Conservation (phyloP, 148 eudicot species). For the Chenopodium suecicum region DNA sequence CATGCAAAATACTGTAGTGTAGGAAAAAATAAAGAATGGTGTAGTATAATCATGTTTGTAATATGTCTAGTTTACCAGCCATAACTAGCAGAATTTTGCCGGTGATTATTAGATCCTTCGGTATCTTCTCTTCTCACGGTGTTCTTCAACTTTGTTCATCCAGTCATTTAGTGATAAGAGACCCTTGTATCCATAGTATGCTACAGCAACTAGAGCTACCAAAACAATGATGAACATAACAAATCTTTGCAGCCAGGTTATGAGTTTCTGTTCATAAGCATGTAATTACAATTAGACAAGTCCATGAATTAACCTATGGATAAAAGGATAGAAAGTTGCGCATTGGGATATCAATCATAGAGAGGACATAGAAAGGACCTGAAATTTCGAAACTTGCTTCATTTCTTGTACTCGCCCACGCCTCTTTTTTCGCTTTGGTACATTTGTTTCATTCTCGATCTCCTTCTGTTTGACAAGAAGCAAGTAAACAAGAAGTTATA, state of each 20-base stretch:
- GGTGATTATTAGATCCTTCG: conserved; percentile 33
- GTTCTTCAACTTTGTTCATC: conserved; percentile 84
- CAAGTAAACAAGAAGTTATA: background rate
- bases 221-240: conserved; percentile 40
- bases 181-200: conserved; percentile 72
- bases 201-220: conserved; percentile 38
- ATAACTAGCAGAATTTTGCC: background rate
- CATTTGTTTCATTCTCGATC: conserved; percentile 34
- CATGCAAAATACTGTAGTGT: no score
- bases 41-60: conserved; percentile 4
- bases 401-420: conserved; percentile 51
- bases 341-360: background rate
- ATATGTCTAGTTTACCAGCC: background rate
- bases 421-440: conserved; percentile 62
- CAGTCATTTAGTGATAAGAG: conserved; percentile 69
- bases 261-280: conserved; percentile 51
- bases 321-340: background rate
- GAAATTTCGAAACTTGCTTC: conserved; percentile 47
- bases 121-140: conserved; percentile 48
- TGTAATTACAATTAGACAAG: conserved; percentile 16
- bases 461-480: conserved; percentile 45
- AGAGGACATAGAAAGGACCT: conserved; percentile 41
- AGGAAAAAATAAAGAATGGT: background rate
- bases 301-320: background rate
- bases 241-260: conserved; percentile 33